These are phyloP conservation scores for Colletotrichum sansevieriae DNA, from an alignment of 2,329 filamentous ascomycete species.

Conservation along the genomic window DNA sequence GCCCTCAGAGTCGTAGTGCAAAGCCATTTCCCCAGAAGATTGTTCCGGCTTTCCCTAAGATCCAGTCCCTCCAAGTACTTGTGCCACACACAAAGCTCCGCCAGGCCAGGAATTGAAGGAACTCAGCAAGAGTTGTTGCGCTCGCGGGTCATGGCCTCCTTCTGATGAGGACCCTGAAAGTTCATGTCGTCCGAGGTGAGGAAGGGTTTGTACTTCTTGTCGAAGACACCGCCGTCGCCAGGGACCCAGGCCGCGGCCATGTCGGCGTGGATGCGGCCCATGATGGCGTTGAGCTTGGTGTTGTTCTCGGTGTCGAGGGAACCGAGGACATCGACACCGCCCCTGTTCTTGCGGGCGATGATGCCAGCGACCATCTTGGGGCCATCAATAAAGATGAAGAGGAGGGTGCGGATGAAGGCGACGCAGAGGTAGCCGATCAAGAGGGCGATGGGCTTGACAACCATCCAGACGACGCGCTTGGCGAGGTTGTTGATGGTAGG, in stretches of 20 bases:
- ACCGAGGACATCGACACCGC: not conserved
- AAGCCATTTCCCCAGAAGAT: not conserved
- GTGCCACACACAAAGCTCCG: not conserved
- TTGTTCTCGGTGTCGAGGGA: constrained; percentile 22
- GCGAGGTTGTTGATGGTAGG: constrained; percentile 10
- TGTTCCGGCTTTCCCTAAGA: not conserved
- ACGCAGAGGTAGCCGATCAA: constrained; percentile 27
- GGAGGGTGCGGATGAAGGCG: constrained; percentile 14
- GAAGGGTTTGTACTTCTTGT: constrained; percentile 40
- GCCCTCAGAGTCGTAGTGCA: not conserved
- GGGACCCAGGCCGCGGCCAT: constrained; percentile 9
- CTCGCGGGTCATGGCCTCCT: constrained; percentile 31
- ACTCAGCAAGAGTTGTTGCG: constrained; percentile 30
- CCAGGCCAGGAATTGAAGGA: not conserved
- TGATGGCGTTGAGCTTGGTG: constrained; percentile 38
- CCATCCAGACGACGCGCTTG: constrained; percentile 21
- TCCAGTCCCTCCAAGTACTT: constrained; percentile 13
- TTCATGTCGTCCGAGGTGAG: constrained; percentile 25
- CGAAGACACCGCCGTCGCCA: constrained; percentile 14
- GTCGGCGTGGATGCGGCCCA: constrained; percentile 14
- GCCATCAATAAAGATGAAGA: constrained; percentile 37
- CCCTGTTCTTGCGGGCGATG: not conserved
- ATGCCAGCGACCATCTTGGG: constrained; percentile 15
- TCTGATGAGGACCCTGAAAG: constrained; percentile 31
- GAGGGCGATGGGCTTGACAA: constrained; percentile 31